Conservation (phyloP, 257 asterid genomes). For the Euphrasia confusa region DNA sequence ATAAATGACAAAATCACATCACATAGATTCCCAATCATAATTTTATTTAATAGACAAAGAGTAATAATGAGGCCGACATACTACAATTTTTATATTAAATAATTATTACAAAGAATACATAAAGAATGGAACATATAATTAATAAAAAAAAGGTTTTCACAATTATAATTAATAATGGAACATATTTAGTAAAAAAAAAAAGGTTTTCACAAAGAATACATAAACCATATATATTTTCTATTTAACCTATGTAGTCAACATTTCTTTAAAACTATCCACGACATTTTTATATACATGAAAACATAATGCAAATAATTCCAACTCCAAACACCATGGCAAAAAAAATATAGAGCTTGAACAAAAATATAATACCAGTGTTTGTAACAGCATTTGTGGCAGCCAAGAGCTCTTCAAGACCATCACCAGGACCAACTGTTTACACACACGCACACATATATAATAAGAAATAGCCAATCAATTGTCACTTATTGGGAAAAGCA, state of each 20-base stretch:
- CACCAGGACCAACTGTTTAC: slow-evolving; percentile 61
- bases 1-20: not conserved
- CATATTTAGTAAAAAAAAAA: not conserved
- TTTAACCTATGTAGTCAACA: too few species aligned
- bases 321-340: not conserved
- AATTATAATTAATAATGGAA: not conserved
- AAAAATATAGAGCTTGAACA: not conserved
- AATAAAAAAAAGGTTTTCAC: too few species aligned
- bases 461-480: slow-evolving; percentile 21
- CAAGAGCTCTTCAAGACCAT: slow-evolving; percentile 89
- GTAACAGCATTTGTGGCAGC: slow-evolving; percentile 84
- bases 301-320: slow-evolving; percentile 1
- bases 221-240: too few species aligned
- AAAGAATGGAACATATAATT: too few species aligned
- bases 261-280: too few species aligned
- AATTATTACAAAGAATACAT: too few species aligned
- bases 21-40: not conserved
- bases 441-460: not conserved
- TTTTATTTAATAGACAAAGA: not conserved
- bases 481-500: slow-evolving; percentile 1
- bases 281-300: not conserved
- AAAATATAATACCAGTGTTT: slow-evolving; percentile 50
- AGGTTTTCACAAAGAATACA: not conserved
- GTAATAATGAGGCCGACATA: not conserved
- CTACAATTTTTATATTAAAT: not conserved